Evolutionary conservation across 2,329 filamentous ascomycete genomes (phyloP).

Genomic region (Rhexocercosporidium sp.): DNA sequence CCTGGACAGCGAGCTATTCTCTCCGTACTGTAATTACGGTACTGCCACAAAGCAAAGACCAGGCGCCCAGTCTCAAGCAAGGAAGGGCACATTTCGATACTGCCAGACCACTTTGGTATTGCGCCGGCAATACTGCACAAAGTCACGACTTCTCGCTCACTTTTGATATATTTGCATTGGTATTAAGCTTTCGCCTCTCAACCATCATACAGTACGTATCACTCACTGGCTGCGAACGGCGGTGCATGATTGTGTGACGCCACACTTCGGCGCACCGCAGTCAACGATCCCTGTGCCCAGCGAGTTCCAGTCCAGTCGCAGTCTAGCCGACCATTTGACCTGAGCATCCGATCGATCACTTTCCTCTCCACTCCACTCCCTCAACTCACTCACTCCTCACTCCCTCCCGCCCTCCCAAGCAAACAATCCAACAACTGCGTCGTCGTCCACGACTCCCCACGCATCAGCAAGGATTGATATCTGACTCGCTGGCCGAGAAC

Average conservation of each 20-base stretch:
- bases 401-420: conserved; percentile 8
- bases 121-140: not conserved
- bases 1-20: not conserved
- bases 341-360: not conserved
- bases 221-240: not conserved
- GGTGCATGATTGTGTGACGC: conserved; percentile 12
- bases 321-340: not conserved
- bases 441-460: conserved; percentile 3
- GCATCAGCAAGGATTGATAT: conserved; percentile 17
- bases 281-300: conserved; percentile 4
- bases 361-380: not conserved
- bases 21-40: not conserved
- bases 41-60: conserved; percentile 5
- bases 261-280: conserved; percentile 3
- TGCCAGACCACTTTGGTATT: not conserved
- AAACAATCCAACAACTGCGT: conserved; percentile 10
- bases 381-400: not conserved
- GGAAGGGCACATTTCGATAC: conserved; percentile 4
- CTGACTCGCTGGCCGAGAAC: conserved; percentile 36
- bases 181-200: not conserved
- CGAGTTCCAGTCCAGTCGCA: not conserved
- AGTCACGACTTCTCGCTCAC: not conserved
- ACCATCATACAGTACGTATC: conserved; percentile 1
- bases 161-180: not conserved
- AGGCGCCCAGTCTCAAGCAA: not conserved